phyloP scores from a whole-genome alignment of 2,329 filamentous ascomycete species.

The Colletotrichum sp. region DNA sequence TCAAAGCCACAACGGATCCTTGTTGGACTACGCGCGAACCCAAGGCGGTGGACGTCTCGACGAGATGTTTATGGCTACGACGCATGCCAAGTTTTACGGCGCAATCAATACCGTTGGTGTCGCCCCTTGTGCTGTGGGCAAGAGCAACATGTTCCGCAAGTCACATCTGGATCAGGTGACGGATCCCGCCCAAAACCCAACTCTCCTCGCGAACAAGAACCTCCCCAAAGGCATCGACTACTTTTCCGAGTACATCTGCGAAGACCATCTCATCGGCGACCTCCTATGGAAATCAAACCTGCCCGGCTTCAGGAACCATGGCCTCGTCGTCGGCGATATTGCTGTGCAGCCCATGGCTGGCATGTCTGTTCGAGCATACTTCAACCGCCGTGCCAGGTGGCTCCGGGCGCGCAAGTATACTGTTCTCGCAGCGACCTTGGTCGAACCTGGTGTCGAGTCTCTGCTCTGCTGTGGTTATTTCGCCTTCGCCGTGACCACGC shows the following conservation, averaged over 20 bases:
- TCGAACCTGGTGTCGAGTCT: constrained; percentile 91
- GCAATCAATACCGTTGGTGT: constrained; percentile 93
- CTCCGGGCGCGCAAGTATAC: constrained; percentile 94
- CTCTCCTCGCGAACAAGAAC: constrained; percentile 42
- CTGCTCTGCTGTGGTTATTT: constrained; percentile 84
- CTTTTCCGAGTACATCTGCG: constrained; percentile 96
- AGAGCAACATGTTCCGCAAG: constrained; percentile 98
- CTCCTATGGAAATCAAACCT: constrained; percentile 79
- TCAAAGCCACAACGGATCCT: constrained; percentile 18
- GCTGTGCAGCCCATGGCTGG: constrained; percentile 88
- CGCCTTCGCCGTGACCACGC: constrained; percentile 77
- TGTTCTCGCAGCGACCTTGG: constrained; percentile 84
- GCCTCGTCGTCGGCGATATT: constrained; percentile 82
- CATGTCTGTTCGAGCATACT: constrained; percentile 79
- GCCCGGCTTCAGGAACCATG: constrained; percentile 77
- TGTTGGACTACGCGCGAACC: constrained; percentile 34
- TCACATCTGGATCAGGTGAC: constrained; percentile 84
- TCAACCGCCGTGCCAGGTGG: constrained; percentile 85
- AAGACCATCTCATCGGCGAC: constrained; percentile 95
- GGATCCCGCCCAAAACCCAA: constrained; percentile 49
- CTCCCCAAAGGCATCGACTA: constrained; percentile 78
- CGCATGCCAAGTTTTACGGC: constrained; percentile 96
- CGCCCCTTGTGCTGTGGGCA: constrained; percentile 93
- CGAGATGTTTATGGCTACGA: constrained; percentile 91
- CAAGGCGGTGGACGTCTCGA: constrained; percentile 83